Percentiles rank a stretch among this genome's conserved stretches.
Conservation (phyloP, 1,284 basidiomycete species). For the Phenoliferia sp. region DNA sequence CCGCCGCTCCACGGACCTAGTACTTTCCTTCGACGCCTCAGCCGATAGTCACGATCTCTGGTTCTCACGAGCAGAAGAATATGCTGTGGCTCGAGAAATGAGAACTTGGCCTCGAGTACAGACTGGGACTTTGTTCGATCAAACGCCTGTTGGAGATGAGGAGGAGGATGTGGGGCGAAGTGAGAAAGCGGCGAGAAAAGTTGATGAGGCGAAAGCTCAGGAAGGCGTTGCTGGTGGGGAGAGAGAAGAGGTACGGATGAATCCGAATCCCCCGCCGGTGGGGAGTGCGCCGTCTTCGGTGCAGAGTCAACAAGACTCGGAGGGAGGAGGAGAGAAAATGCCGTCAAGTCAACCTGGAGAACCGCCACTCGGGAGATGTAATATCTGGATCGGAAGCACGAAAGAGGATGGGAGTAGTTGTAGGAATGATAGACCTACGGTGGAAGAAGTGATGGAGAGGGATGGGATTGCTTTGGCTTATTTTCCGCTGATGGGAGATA, state of each 20-base stretch:
- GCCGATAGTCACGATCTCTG: slow-evolving; percentile 46
- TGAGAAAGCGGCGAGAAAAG: slow-evolving; percentile 20
- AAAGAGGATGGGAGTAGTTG: slow-evolving; percentile 36
- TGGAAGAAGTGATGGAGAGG: slow-evolving; percentile 41
- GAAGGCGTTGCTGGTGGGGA: slow-evolving; percentile 4
- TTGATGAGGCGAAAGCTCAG: slow-evolving; percentile 36
- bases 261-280: slow-evolving; percentile 18
- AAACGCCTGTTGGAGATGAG: background rate
- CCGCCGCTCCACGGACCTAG: slow-evolving; percentile 45
- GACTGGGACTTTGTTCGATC: background rate
- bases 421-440: slow-evolving; percentile 44
- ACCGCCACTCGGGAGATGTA: slow-evolving; percentile 23
- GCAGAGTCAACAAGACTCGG: slow-evolving; percentile 3
- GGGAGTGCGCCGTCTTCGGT: slow-evolving; percentile 19
- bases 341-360: slow-evolving; percentile 13
- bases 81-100: slow-evolving; percentile 43
- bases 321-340: slow-evolving; percentile 10
- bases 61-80: slow-evolving; percentile 47
- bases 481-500: slow-evolving; percentile 38
- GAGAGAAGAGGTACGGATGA: slow-evolving; percentile 1
- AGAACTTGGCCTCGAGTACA: slow-evolving; percentile 44
- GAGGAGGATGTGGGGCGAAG: no score
- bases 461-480: slow-evolving; percentile 48
- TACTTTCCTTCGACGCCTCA: slow-evolving; percentile 48
- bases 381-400: slow-evolving; percentile 47